phyloP scores from a whole-genome alignment of 2,329 filamentous ascomycete genomes.

The Aspergillus brasiliensis region DNA sequence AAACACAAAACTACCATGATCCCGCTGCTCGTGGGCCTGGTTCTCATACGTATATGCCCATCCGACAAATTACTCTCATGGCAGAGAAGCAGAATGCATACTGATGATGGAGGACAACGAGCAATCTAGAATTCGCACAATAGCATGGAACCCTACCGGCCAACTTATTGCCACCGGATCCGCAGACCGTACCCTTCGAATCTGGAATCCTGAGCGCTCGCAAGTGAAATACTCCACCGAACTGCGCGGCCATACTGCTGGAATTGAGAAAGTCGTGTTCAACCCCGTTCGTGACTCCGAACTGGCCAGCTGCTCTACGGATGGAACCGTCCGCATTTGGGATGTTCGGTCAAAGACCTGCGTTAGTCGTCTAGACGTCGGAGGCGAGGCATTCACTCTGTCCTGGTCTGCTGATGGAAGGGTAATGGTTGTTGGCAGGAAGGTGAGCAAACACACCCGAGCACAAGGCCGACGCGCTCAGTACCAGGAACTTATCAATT shows the following conservation, averaged over 20 bases:
- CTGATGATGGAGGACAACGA: conserved; percentile 9
- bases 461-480: neutral
- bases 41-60: conserved; percentile 57
- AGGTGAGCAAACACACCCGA: conserved; percentile 35
- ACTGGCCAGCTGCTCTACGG: conserved; percentile 52
- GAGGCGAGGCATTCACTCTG: conserved; percentile 52
- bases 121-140: conserved; percentile 65
- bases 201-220: conserved; percentile 74
- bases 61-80: conserved; percentile 1
- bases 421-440: conserved; percentile 49
- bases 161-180: conserved; percentile 83
- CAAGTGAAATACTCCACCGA: conserved; percentile 51
- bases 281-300: conserved; percentile 54
- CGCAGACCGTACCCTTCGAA: conserved; percentile 82
- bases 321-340: conserved; percentile 55
- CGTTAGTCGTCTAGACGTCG: conserved; percentile 51
- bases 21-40: conserved; percentile 57
- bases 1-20: conserved; percentile 72
- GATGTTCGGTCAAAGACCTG: conserved; percentile 53
- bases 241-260: conserved; percentile 50
- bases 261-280: conserved; percentile 52
- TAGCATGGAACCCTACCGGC: conserved; percentile 88
- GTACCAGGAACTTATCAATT: neutral
- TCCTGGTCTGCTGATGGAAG: conserved; percentile 53
- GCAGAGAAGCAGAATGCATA: neutral